Evolutionary conservation across 2,329 filamentous ascomycete species (phyloP), one percentile per base, ranked within the genome.

Genomic region (Arthrobotrys sinensis): DNA sequence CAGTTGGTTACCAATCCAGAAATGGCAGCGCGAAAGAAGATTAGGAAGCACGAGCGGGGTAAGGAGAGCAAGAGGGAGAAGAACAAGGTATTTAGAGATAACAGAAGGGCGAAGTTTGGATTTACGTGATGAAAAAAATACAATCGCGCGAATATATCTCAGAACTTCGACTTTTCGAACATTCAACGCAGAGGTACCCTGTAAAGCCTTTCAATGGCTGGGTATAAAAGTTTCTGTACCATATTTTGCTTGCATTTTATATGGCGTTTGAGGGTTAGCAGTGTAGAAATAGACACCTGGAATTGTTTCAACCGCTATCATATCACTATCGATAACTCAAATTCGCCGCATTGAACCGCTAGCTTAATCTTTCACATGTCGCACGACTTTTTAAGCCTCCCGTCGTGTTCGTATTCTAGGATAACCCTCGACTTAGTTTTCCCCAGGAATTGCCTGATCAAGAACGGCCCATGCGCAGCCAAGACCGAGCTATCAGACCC

Each of bases 1-100:
- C 94, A 96, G 83, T 93, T 80, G 10, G 90, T 99, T 24, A 89
- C 89, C 62, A 89, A 92, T 82, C 96, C 96, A 0, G 95, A 96
- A 85, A 91, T 88, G 83, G 90, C 90, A 81, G 93, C 91, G 32
- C 87, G 88, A 82, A 90, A 92, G 81, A 97, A 97, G 90, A 90
- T 89, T 83, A 92, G 91, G 86, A 94, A 91, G 86, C 88, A 92
- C 79, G 93, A 96, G 83, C 90, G 91, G 86, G 96, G 96, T 87
- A 94, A 91, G 86, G 91, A 91, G 81, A 90, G 91, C 84, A 90
- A 91, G 84, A 97, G 93, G 88, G 92, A 91, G 84, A 93, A 89
- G 84, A 91, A 92, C 0, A 85, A 87, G 81, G 91, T 93, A 85
- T 90, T 92, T 83, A 90, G 92, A 84, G 89, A 90, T 63, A 87